Base-by-base conservation (phyloP, 108 stramenopile genomes). In the Cylindrotheca fusiformis region DNA sequence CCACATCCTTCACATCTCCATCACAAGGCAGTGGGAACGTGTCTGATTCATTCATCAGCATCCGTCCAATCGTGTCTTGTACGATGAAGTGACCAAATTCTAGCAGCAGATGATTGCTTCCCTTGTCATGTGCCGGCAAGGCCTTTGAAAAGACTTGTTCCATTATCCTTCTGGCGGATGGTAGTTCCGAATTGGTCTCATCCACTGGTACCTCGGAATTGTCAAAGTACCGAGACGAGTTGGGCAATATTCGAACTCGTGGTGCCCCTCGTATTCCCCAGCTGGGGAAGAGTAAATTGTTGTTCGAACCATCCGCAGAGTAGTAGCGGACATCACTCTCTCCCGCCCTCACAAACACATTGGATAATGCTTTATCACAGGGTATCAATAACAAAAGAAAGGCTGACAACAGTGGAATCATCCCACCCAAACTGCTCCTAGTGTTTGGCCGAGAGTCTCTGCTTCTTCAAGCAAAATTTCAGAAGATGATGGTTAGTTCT, bases 81-180 rank as follows among this genome's bases (percentile, higher is more conserved):
- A 69, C 32, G 12, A 31, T 58, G 14, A 41, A 41, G 46, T 69
- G 68, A 2, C 68, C 68, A 61, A 69, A 69, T 56, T 20, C 5
- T 21, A 60, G 28, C 58, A 69, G 18, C 23, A 69, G 53, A 44
- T 69, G 68, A 33, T 29, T 61, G 1, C 30, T 17, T 2, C 14
- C 4, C 49, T 69, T 56, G 59, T 69, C 48, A 46, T 48, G 10
- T 18, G 33, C 59, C 17, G 68, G 68, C 17, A 6, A 1, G 3
- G 28, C 44, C 17, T 24, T 48, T 1, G 19, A 57, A 49, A 69
- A 69, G 3, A 69, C 6, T 1, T 48, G 27, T 17, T 48, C 49
- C 48, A 69, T 36, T 12, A 69, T 49, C 2, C 60, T 2, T 6
- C 55, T 48, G 6, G 68, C 59, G 24, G 60, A 61, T 1, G 68